Percentiles rank a stretch among this genome's conserved stretches.
Evolutionary conservation across 495 filamentous ascomycete species (phyloP).

Genomic region (Penicillium psychrofluorescens): DNA sequence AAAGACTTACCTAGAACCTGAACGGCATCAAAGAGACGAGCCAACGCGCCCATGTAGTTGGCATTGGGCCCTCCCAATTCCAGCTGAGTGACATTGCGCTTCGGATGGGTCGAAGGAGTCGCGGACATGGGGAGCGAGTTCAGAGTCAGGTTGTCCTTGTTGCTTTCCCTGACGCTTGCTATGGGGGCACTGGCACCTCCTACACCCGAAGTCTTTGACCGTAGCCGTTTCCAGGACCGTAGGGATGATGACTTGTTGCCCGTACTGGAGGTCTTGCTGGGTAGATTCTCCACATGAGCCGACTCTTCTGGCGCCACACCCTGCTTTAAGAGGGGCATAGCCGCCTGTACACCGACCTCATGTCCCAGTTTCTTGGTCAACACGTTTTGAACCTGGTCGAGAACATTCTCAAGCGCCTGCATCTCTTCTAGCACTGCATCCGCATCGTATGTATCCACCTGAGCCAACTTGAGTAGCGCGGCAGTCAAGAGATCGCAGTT

Average conservation of each 20-base stretch:
- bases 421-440: conserved; percentile 92
- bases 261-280: conserved; percentile 48
- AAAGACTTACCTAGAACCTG: conserved; percentile 77
- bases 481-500: conserved; percentile 89
- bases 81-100: conserved; percentile 61
- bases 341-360: conserved; percentile 78
- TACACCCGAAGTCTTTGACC: conserved; percentile 77
- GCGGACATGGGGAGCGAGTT: conserved; percentile 77
- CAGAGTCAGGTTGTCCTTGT: conserved; percentile 56
- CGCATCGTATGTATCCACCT: conserved; percentile 81
- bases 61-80: conserved; percentile 77
- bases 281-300: conserved; percentile 24
- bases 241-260: conserved; percentile 63
- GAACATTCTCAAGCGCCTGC: conserved; percentile 78
- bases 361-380: conserved; percentile 79
- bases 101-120: conserved; percentile 50
- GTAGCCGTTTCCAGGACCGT: conserved; percentile 73
- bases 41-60: conserved; percentile 85
- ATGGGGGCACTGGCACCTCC: conserved; percentile 22
- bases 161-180: conserved; percentile 34
- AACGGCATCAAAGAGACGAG: conserved; percentile 86
- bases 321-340: conserved; percentile 60
- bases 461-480: conserved; percentile 72
- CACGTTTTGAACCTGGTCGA: conserved; percentile 74
- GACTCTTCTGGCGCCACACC: conserved; percentile 39